Evolutionary conservation across 106 monocot genomes (phyloP), one percentile per base, ranked within the genome.

Genomic region (Chionographis japonica): DNA sequence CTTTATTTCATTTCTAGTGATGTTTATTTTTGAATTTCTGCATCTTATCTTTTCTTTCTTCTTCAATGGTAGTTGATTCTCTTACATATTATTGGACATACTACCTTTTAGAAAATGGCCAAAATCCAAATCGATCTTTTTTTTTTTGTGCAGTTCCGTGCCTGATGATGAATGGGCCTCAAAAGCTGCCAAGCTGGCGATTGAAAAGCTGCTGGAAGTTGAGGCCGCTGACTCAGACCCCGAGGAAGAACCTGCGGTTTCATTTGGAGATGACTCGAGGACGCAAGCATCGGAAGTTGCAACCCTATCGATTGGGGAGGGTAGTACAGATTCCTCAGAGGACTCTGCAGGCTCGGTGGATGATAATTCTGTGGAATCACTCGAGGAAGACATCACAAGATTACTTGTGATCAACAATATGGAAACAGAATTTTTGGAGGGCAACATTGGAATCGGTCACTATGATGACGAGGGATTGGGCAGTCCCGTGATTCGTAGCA

Each of bases 101-200:
- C 1, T 27, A 27, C 27, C 27, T 27, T 27, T 27, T 27, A 27
- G 27, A 27, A 27, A 27, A 27, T 27, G 27, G 27, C 27, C 0
- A 27, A 27, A 27, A 0, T 27, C 27, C 27, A 27, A 27, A 27
- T 27, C 27, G 27, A 27, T 27, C 27, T 27, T 27, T 27, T 27
- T 27, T 27, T 27, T 27, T 27, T 27, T 27, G 27, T 67, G 35
- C 56, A 42, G 63, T 42, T 54, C 6, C 10, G 20, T 42, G 4
- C 58, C 51, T 52, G 66, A 74, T 59, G 63, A 56, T 39, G 39
- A 8, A 40, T 66, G 58, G 67, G 50, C 74, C 35, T 15, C 58
- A 39, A 18, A 74, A 66, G 66, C 67, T 60, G 74, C 74, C 38
- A 74, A 67, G 37, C n/a, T 40, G 37, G 58, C 74, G 46, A 74